Evolutionary conservation across 2,329 filamentous ascomycete species (phyloP).

Genomic region (Onygenales sp.): DNA sequence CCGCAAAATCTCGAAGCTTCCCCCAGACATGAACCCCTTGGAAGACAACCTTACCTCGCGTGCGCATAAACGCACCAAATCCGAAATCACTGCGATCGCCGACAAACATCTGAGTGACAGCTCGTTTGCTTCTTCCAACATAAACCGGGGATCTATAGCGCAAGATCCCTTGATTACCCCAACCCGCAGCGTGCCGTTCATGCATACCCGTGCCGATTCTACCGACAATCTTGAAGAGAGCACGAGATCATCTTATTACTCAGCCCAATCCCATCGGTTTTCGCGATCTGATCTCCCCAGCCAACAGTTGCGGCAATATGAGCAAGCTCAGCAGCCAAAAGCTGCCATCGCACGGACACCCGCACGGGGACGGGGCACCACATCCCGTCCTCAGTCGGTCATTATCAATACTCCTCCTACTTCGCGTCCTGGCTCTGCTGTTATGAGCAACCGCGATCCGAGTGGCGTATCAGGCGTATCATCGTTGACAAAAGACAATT

Average conservation of each 20-base stretch:
- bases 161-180: constrained; percentile 35
- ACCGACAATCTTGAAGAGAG: constrained; percentile 46
- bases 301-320: constrained; percentile 22
- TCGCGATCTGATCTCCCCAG: constrained; percentile 23
- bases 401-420: constrained; percentile 21
- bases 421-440: constrained; percentile 11
- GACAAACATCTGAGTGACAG: constrained; percentile 54
- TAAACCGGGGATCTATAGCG: constrained; percentile 26
- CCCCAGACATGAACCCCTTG: constrained; percentile 91
- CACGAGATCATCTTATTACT: constrained; percentile 39
- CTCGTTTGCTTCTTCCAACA: constrained; percentile 32
- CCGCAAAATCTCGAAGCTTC: constrained; percentile 68
- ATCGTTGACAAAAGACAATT: constrained; percentile 26
- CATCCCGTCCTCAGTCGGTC: constrained; percentile 23
- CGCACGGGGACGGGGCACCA: constrained; percentile 19
- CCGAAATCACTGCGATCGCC: constrained; percentile 44
- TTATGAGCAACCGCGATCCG: constrained; percentile 22
- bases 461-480: constrained; percentile 29
- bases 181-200: constrained; percentile 59
- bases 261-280: constrained; percentile 31
- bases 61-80: constrained; percentile 66
- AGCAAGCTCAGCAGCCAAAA: constrained; percentile 20
- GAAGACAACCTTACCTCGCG: constrained; percentile 72
- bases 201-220: constrained; percentile 63
- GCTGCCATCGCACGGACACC: constrained; percentile 19